Evolutionary conservation across 129 eudicot genomes (phyloP), one percentile per base, ranked within the genome.

Genomic region (Sambucus nigra): DNA sequence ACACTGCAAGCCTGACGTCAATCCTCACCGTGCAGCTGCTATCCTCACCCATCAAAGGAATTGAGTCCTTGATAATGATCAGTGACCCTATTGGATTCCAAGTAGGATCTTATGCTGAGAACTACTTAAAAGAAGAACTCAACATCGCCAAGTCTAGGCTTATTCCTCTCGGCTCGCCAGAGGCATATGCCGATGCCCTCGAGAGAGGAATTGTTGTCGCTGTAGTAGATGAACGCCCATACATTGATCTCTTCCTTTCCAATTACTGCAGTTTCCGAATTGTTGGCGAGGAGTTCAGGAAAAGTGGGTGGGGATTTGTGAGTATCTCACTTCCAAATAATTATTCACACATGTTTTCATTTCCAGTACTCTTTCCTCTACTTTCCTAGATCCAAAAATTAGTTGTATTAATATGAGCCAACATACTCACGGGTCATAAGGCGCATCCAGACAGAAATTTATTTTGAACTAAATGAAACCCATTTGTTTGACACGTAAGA

Each of bases 21-120:
- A 47, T 47, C 53, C 53, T 47, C 53, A 47, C 53, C 5, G 53
- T 20, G 21, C 53, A 47, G 21, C 53, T 5, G 26, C 53, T 47
- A 3, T n/a, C 53, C 7, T 47, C 53, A 20, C 26, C 11, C 5
- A 21, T 47, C 21, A 2, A 19, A 21, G 53, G 53, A 1, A 17
- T 47, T 1, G 25, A 47, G 1, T 18, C 26, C 21, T 21, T 47
- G 26, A 19, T n/a, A 47, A 9, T 26, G 2, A 47, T 25, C 23
- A 5, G 7, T 2, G 53, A 47, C 12, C 53, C 53, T 3, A 47
- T 20, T n/a, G 27, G 53, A 19, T 18, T n/a, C 23, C 53, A 1
- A 20, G 25, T 18, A 1, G 53, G 26, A n/a, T 19, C 53, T 1
- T 47, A 3, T 18, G 53, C 53, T 6, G 11, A 21, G 5, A 14